Base-by-base conservation (phyloP, 2,329 filamentous ascomycete species). In the Coniochaeta pulveracea region DNA sequence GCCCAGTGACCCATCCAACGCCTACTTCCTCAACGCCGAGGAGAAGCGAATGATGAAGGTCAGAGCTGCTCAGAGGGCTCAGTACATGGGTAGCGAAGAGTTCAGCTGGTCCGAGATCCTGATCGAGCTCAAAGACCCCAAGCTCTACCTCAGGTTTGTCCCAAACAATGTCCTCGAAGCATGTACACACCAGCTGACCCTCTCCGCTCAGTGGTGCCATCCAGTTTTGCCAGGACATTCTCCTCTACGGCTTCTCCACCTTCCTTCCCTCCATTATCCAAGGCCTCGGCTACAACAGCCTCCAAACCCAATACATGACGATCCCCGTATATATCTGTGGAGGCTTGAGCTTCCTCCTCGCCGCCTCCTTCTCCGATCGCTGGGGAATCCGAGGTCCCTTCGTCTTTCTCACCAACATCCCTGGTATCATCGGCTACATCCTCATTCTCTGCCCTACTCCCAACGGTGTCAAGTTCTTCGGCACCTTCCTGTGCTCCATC, bases 341-440 rank as follows among this genome's bases (percentile, higher is more conserved):
- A 3, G 64, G 59, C 1, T 37, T 61, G 6, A 45, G 49, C 17
- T 73, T 66, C 41, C 48, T 73, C 5, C 37, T 43, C 1, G 42
- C 64, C 1, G 62, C 66, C 2, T 63, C 48, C 26, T 38, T 60
- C n/a, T 66, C 65, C 1, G 69, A 73, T 45, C 51, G 54, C 8
- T 47, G 54, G 21, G 45, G 45, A 15, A 28, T 51, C 10, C 49
- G 55, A 3, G 51, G 50, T 1, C 47, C 47, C 3, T 49, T 56
- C 54, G 80, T 85, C 40, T 76, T 83, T 17, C 40, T 53, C 17
- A 60, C 74, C 21, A 72, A 74, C 0, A 33, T 64, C 9, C 58
- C 66, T 19, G 63, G 60, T 3, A 57, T 69, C 15, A 40, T 64
- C 10, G 66, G 66, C 2, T 69, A 69, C 39, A 57, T 66, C 11